Percentiles rank a stretch among this genome's conserved stretches.
Evolutionary conservation across 495 filamentous ascomycete genomes (phyloP).

Genomic region (Tuber magnatum): DNA sequence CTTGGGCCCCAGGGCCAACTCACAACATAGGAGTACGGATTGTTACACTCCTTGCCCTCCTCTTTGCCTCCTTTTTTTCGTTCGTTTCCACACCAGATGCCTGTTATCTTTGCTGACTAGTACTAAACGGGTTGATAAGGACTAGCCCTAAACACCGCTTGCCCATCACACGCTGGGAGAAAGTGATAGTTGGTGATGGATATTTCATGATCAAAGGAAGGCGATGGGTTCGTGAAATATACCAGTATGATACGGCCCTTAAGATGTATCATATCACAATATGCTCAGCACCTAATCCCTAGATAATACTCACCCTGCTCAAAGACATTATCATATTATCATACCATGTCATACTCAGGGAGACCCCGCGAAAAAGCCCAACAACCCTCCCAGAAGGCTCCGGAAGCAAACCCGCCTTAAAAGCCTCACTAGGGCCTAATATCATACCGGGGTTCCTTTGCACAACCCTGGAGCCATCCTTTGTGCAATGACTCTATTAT

Average conservation of each 20-base stretch:
- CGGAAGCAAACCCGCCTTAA: background rate
- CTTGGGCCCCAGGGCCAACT: background rate
- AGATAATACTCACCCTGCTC: background rate
- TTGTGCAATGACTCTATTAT: background rate
- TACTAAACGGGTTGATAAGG: background rate
- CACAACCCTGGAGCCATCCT: background rate
- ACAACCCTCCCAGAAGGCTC: background rate
- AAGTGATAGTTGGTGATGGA: background rate
- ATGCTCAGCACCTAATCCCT: background rate
- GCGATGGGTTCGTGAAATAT: background rate
- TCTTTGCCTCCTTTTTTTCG: background rate
- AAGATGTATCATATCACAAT: background rate
- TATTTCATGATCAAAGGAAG: background rate
- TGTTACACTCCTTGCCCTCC: background rate
- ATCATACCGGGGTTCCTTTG: background rate
- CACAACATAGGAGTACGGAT: background rate
- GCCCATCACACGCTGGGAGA: background rate
- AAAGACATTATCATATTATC: background rate
- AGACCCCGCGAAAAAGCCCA: background rate
- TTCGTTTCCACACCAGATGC: background rate
- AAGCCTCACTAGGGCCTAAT: background rate
- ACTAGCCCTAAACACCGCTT: background rate
- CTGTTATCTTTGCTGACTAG: background rate
- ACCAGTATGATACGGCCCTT: background rate
- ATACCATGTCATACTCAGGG: background rate